Evolutionary conservation across 1,284 basidiomycete genomes (phyloP), one percentile per base, ranked within the genome.

Genomic region (Moniliophthora roreri): DNA sequence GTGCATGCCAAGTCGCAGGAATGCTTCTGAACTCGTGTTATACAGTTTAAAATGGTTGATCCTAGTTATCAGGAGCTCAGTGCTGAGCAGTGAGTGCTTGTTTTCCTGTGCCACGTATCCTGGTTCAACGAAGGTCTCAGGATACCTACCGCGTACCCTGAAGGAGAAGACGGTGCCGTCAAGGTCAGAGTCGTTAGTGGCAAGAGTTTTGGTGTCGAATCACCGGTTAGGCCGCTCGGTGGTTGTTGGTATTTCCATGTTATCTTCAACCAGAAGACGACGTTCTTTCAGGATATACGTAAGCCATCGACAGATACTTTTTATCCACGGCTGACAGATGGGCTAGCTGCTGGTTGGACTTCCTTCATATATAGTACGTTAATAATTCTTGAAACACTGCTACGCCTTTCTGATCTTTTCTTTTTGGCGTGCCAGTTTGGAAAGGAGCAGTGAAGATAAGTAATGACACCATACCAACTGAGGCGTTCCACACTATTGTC

Each of bases 181-280:
- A 80, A 79, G 57, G 78, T 98, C 64, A 92, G 86, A 61, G 88
- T 98, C 38, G 91, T 98, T 59, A 92, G 90, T 55, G 96, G 96
- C 11, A 87, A 87, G 66, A 91, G 90, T 56, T 83, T 94, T 60
- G 93, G 91, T 8, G 79, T 89, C 9, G 84, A 89, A 65, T 95
- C 92, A 1, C 93, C 93, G 16, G 94, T 98, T 24, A 77, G 89
- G 50, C 90, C 93, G 0, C 82, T 95, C 3, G 95, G 94, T 13
- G 94, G 93, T 1, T 95, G 94, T 69, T 95, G 93, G 89, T 98
- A 87, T 70, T 87, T 96, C 74, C 93, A 97, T 67, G 73, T 91
- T 55, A 82, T 76, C 54, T 87, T 96, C 66, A 75, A 79, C 51
- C 78, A 78, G 54, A 79, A 85, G 20, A 83, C 82, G 3, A 75